These are phyloP conservation scores for Penicillium cosmopolitanum DNA, from an alignment of 495 filamentous ascomycete genomes.

Conservation along the genomic window DNA sequence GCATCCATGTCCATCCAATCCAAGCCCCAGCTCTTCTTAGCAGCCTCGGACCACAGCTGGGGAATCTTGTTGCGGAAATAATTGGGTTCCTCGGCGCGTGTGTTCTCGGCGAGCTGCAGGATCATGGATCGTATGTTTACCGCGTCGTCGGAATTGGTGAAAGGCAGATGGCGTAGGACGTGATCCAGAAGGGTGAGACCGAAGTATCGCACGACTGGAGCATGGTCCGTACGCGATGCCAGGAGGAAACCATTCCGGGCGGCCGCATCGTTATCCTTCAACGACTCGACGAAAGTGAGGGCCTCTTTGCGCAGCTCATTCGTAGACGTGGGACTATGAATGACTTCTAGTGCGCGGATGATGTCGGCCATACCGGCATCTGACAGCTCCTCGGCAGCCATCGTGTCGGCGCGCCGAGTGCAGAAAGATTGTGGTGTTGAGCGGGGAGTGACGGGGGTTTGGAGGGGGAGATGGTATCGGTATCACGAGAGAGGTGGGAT, in stretches of 20 bases:
- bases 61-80: conserved; percentile 93
- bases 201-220: conserved; percentile 86
- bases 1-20: conserved; percentile 96
- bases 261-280: conserved; percentile 76
- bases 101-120: conserved; percentile 72
- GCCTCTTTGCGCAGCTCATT: conserved; percentile 87
- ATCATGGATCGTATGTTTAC: conserved; percentile 70
- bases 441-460: conserved; percentile 5
- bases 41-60: conserved; percentile 93
- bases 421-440: conserved; percentile 1
- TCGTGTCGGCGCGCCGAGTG: conserved; percentile 24
- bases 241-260: conserved; percentile 85
- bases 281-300: conserved; percentile 76
- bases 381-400: conserved; percentile 47
- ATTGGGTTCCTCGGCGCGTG: conserved; percentile 72
- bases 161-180: conserved; percentile 81
- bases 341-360: conserved; percentile 78
- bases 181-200: conserved; percentile 89
- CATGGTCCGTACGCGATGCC: conserved; percentile 70
- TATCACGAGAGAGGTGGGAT: background rate
- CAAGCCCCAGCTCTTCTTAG: conserved; percentile 87
- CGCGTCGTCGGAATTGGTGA: conserved; percentile 64
- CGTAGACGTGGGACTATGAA: conserved; percentile 79
- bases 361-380: conserved; percentile 59
- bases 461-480: background rate